phyloP scores from a whole-genome alignment of 2,329 filamentous ascomycete species.

The Penicillium aurantiogriseum region DNA sequence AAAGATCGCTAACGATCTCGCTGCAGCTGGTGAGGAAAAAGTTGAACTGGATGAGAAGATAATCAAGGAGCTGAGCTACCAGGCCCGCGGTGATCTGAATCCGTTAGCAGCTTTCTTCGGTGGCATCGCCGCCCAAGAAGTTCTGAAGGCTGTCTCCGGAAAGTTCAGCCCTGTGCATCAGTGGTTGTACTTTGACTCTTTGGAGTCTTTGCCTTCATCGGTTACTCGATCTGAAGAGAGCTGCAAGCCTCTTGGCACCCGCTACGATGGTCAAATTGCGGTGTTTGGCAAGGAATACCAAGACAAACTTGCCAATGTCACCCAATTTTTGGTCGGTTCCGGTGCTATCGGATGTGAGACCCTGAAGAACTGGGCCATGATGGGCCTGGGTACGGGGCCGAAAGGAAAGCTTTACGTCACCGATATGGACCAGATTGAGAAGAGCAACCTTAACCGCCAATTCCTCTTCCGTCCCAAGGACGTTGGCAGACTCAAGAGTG shows the following conservation, averaged over 20 bases:
- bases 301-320: constrained; percentile 85
- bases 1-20: constrained; percentile 71
- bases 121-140: constrained; percentile 88
- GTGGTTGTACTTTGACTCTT: constrained; percentile 95
- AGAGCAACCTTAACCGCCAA: constrained; percentile 96
- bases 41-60: constrained; percentile 89
- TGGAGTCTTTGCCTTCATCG: constrained; percentile 86
- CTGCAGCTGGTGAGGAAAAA: constrained; percentile 64
- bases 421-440: constrained; percentile 98
- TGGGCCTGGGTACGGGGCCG: constrained; percentile 84
- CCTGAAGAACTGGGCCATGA: constrained; percentile 99
- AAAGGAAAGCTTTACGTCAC: constrained; percentile 88
- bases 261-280: constrained; percentile 96
- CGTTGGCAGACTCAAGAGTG: constrained; percentile 95
- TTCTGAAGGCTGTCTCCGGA: constrained; percentile 93
- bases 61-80: constrained; percentile 88
- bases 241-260: constrained; percentile 78
- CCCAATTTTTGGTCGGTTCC: constrained; percentile 90
- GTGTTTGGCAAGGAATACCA: constrained; percentile 94
- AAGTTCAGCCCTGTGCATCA: constrained; percentile 97
- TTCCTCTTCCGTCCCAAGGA: constrained; percentile 93
- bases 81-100: constrained; percentile 84
- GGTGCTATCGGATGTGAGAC: constrained; percentile 98
- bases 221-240: constrained; percentile 75
- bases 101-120: constrained; percentile 95